Evolutionary conservation across 2,329 filamentous ascomycete species (phyloP).

Genomic region (Exophiala alcalophila): DNA sequence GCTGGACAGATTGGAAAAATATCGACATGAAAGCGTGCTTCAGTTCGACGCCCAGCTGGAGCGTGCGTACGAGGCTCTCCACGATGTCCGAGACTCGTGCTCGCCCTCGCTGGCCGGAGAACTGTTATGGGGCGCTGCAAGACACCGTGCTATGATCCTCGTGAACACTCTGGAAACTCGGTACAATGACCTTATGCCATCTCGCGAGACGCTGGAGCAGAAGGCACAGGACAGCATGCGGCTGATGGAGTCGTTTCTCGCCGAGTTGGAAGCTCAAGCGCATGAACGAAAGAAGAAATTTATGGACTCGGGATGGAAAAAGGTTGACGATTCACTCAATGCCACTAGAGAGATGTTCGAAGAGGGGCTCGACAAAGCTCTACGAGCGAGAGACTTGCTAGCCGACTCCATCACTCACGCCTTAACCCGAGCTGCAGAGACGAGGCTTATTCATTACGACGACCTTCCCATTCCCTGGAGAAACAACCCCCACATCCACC

Average conservation of each 20-base stretch:
- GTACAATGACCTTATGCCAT: constrained; percentile 81
- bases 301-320: constrained; percentile 73
- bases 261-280: constrained; percentile 78
- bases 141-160: constrained; percentile 78
- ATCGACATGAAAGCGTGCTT: constrained; percentile 75
- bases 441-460: constrained; percentile 81
- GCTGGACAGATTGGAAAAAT: constrained; percentile 83
- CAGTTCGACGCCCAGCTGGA: constrained; percentile 80
- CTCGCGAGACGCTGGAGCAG: constrained; percentile 83
- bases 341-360: constrained; percentile 74
- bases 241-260: constrained; percentile 78
- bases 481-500: constrained; percentile 88
- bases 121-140: constrained; percentile 74
- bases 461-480: constrained; percentile 90
- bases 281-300: constrained; percentile 76
- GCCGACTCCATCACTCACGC: constrained; percentile 82
- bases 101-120: constrained; percentile 79
- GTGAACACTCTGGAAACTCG: constrained; percentile 86
- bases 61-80: constrained; percentile 78
- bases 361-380: constrained; percentile 77
- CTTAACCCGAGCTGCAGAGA: constrained; percentile 69
- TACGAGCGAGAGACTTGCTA: constrained; percentile 74
- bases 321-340: constrained; percentile 74
- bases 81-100: constrained; percentile 82
- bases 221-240: constrained; percentile 86